A percentile compares a stretch with the other conserved stretches of the same genome.
Conservation (phyloP, 768 basidiomycete species). For the Kwoniella botswanensis region DNA sequence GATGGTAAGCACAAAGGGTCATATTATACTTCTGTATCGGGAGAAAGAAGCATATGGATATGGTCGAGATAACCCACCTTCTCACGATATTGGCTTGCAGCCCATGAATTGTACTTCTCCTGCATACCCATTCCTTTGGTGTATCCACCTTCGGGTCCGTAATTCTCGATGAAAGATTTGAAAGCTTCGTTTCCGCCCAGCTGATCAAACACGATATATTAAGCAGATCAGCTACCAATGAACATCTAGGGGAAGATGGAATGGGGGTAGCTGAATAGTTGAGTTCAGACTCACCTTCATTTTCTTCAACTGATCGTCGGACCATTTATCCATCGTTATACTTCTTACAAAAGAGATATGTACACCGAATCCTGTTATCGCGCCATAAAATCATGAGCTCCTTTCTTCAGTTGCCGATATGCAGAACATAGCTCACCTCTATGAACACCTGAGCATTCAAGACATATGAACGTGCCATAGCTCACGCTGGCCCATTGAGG, state of each 20-base stretch:
- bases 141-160: constrained; percentile 47
- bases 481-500: constrained; percentile 80
- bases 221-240: not conserved
- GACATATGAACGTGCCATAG: constrained; percentile 79
- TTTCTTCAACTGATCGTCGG: constrained; percentile 71
- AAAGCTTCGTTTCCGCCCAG: constrained; percentile 88
- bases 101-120: constrained; percentile 82
- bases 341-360: constrained; percentile 88
- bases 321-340: constrained; percentile 97
- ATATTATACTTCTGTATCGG: no score
- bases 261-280: no score
- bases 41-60: no score
- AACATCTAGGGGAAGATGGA: no score
- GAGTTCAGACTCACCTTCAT: constrained; percentile 72
- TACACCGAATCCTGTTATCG: constrained; percentile 87
- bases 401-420: not conserved
- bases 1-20: no score
- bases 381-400: constrained; percentile 63
- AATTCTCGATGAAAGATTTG: constrained; percentile 69
- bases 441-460: constrained; percentile 66
- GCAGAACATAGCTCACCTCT: constrained; percentile 48
- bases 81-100: constrained; percentile 90
- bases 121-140: constrained; percentile 47
- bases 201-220: constrained; percentile 58
- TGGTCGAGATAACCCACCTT: constrained; percentile 65